These are phyloP conservation scores for Boletus patriciae DNA, from an alignment of 768 basidiomycete genomes.

Conservation along the genomic window DNA sequence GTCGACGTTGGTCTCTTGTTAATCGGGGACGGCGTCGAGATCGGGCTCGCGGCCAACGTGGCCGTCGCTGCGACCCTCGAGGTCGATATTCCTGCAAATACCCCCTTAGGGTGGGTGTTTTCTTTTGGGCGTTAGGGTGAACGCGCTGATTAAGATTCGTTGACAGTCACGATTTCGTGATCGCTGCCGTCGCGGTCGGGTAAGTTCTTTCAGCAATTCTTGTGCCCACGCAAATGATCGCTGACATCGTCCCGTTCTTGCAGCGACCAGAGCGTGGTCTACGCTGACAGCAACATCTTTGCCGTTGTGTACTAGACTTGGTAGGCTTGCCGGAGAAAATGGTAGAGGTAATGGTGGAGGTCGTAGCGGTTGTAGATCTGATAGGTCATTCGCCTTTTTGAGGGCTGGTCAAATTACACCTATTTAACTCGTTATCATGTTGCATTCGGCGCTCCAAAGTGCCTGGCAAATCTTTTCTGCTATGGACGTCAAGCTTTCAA, in stretches of 20 bases:
- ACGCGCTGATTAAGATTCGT: background rate
- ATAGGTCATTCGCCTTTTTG: no score
- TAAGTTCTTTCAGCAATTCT: background rate
- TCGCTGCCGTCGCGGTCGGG: background rate
- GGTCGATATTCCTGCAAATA: background rate
- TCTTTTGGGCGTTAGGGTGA: background rate
- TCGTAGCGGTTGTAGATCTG: no score
- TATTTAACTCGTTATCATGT: no score
- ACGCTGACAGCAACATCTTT: background rate
- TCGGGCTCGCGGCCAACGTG: background rate
- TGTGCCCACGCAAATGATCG: background rate
- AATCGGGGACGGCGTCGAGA: background rate
- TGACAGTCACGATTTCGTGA: background rate
- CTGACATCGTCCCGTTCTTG: background rate
- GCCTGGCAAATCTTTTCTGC: no score
- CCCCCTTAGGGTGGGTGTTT: background rate
- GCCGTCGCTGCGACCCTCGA: background rate
- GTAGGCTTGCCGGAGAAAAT: no score
- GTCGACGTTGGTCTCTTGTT: background rate
- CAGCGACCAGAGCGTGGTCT: background rate
- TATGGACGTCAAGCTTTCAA: no score
- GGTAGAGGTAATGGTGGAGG: no score
- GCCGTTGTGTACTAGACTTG: no score
- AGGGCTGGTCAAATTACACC: no score
- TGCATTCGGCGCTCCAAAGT: no score